Conservation (phyloP, 371 early-diverging fungal species). For the Haplosporangium sp. region DNA sequence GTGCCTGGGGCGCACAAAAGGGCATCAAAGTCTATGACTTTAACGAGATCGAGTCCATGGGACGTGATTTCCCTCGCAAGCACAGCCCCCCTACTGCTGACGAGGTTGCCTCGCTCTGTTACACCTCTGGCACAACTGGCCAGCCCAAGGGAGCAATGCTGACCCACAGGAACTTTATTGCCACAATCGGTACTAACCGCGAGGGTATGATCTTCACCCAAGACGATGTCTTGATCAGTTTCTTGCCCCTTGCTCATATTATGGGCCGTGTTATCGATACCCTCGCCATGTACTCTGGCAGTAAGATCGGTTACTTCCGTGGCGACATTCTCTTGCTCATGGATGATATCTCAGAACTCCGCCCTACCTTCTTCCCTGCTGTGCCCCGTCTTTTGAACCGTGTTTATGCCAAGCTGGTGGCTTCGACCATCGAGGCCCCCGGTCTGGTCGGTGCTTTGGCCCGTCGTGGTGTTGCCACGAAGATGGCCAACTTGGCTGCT, state of each 20-base stretch:
- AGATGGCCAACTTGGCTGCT: constrained; percentile 69
- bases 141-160: constrained; percentile 77
- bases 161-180: constrained; percentile 66
- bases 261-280: constrained; percentile 61
- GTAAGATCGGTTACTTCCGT: constrained; percentile 84
- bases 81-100: constrained; percentile 53
- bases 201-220: constrained; percentile 60
- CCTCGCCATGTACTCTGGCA: constrained; percentile 63
- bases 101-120: constrained; percentile 91
- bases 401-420: constrained; percentile 85
- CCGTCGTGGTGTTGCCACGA: constrained; percentile 71
- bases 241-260: constrained; percentile 89
- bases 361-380: constrained; percentile 88
- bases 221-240: constrained; percentile 63
- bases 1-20: constrained; percentile 64
- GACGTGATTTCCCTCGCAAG: constrained; percentile 63
- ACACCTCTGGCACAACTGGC: constrained; percentile 94
- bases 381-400: constrained; percentile 95
- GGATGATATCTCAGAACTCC: constrained; percentile 83
- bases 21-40: constrained; percentile 67
- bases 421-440: constrained; percentile 73
- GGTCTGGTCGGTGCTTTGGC: constrained; percentile 74
- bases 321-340: constrained; percentile 86
- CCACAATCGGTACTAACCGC: constrained; percentile 59
- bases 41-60: constrained; percentile 73